Evolutionary conservation across 2,329 filamentous ascomycete species (phyloP), one percentile per base, ranked within the genome.

Genomic region (Calonectria pteridis): DNA sequence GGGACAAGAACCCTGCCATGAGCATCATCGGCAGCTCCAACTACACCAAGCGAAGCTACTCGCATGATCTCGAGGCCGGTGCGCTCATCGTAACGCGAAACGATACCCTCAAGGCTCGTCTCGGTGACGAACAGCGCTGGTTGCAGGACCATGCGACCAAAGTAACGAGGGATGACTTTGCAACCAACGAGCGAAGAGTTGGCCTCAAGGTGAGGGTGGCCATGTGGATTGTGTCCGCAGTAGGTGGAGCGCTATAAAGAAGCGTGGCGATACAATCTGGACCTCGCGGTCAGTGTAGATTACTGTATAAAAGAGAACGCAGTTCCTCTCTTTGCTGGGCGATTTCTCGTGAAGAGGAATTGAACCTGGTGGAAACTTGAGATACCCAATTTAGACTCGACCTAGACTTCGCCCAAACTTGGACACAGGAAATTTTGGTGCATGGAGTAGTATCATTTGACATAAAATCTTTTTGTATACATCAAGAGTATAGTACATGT

Each of bases 11-110:
- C 49, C 95, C 95, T 0, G 93, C 93, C 62, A 88, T 98, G 69
- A 97, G 93, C 37, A 88, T 98, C 23, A 91, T 99, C 0, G 97
- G 97, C 1, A 97, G 94, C 82, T 97, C 94, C 13, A 99, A 99
- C 82, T 99, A 98, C 84, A 99, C 97, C 0, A 96, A 97, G 83
- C 89, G 97, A 35, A 97, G 95, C 81, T 98, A 99, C 84, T 93
- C 93, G 50, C 90, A 98, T 51, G 97, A 99, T 84, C 89, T 99
- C 2, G 97, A 99, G 83, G 94, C 94, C 0, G 97, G 97, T 40
- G 94, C 94, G 1, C 84, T 98, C 72, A 93, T 99, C 33, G 91
- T 98, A 6, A 99, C 97, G 1, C 88, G 88, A 28, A 93, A 98
- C 80, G 87, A 93, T 29, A 89, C 87, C 0, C 84, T 99, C 78